phyloP scores from a whole-genome alignment of 192 early-diverging fungal genomes.

The Mortierella antarctica region DNA sequence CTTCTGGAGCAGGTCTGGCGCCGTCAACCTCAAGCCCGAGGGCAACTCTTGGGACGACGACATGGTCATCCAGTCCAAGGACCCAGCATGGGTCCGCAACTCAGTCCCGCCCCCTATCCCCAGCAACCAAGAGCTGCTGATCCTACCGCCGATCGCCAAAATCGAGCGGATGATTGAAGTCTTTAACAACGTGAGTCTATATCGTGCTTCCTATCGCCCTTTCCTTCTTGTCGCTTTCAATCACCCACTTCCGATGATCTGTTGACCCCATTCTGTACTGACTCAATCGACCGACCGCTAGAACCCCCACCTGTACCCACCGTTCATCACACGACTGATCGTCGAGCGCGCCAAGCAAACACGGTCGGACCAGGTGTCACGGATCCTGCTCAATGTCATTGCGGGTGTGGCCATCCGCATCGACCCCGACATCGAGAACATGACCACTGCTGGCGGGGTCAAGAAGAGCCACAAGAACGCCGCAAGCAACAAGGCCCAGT shows the following conservation, averaged over 20 bases:
- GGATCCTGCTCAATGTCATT: slow-evolving; percentile 39
- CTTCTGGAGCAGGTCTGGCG: slow-evolving; percentile 45
- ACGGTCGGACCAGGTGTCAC: slow-evolving; percentile 32
- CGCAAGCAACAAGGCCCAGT: slow-evolving; percentile 17
- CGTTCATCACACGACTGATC: slow-evolving; percentile 39
- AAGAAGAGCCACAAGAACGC: background rate
- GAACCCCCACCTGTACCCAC: slow-evolving; percentile 45
- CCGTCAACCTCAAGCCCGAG: slow-evolving; percentile 48
- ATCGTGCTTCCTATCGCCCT: background rate
- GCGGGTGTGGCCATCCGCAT: slow-evolving; percentile 42
- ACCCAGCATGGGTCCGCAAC: slow-evolving; percentile 48
- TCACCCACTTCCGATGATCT: background rate
- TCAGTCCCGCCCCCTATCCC: slow-evolving; percentile 29
- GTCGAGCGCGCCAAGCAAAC: slow-evolving; percentile 42
- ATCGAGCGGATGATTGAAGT: slow-evolving; percentile 39
- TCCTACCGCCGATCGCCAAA: slow-evolving; percentile 44
- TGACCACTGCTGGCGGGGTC: background rate
- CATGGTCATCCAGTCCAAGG: slow-evolving; percentile 51
- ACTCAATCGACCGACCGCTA: background rate
- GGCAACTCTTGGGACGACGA: slow-evolving; percentile 55
- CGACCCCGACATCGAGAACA: slow-evolving; percentile 41
- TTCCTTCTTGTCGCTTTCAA: background rate
- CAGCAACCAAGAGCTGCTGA: slow-evolving; percentile 38
- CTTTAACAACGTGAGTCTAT: slow-evolving; percentile 16
- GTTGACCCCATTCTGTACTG: background rate